A percentile compares a stretch with the other conserved stretches of the same genome.
Conservation (phyloP, 768 basidiomycete genomes). For the Lyophyllum decastes region DNA sequence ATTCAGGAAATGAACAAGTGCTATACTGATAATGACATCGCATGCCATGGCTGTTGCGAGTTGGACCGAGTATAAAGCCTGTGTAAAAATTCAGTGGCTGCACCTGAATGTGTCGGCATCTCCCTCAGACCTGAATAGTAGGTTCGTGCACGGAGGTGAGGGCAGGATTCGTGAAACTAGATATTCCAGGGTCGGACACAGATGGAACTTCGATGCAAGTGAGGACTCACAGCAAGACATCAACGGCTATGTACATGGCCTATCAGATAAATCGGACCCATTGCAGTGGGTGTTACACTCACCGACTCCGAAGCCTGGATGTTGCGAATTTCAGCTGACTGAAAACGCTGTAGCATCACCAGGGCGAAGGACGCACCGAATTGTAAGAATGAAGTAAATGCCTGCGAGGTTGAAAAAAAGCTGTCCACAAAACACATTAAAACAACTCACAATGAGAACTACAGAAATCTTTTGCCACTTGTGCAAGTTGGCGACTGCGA, state of each 20-base stretch:
- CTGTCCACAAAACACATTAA: background rate
- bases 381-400: background rate
- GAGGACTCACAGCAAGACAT: background rate
- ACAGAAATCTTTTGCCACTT: background rate
- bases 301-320: background rate
- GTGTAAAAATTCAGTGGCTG: background rate
- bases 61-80: background rate
- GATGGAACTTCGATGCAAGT: background rate
- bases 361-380: no score
- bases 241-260: background rate
- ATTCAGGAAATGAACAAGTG: constrained; percentile 3
- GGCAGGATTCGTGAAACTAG: background rate
- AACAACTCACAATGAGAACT: background rate
- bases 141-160: background rate
- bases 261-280: background rate
- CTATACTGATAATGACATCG: background rate
- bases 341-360: no score
- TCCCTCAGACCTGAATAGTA: background rate
- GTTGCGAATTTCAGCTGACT: no score
- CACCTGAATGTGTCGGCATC: background rate
- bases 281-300: background rate
- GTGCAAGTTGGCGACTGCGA: background rate
- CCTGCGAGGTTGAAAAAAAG: background rate
- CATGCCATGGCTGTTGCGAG: background rate
- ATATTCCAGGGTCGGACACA: background rate